Conservation (phyloP, 495 filamentous ascomycete species). For the Glutinoglossum americanum region DNA sequence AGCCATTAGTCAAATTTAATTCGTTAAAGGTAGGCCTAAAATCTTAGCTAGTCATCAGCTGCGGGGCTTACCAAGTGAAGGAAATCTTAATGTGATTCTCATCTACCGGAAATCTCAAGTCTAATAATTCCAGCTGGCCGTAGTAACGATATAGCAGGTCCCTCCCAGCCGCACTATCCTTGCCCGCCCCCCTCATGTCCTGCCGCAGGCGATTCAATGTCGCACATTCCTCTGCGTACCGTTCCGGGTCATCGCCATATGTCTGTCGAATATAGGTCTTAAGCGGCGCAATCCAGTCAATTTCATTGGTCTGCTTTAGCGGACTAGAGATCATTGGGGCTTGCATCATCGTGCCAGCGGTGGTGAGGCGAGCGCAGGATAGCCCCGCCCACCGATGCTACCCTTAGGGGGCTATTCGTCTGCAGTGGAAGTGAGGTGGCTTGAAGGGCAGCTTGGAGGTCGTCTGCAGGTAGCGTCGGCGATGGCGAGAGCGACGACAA, state of each 20-base stretch:
- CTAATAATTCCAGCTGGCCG: slow-evolving; percentile 83
- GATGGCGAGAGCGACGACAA: not conserved
- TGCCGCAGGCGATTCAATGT: slow-evolving; percentile 93
- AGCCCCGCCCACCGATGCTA: not conserved
- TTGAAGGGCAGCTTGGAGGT: not conserved
- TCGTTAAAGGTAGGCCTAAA: not conserved
- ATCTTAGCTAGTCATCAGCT: not conserved
- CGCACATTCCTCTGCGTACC: slow-evolving; percentile 82
- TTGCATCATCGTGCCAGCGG: slow-evolving; percentile 33
- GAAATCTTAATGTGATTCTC: slow-evolving; percentile 98
- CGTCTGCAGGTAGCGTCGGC: not conserved
- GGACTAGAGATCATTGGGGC: slow-evolving; percentile 84
- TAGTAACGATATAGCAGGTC: slow-evolving; percentile 95
- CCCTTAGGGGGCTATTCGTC: not conserved
- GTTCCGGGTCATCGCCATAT: slow-evolving; percentile 90
- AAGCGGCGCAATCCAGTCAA: slow-evolving; percentile 88
- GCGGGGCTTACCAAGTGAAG: slow-evolving; percentile 67
- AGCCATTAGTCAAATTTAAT: slow-evolving; percentile 3
- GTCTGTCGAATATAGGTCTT: slow-evolving; percentile 84
- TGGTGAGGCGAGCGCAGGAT: slow-evolving; percentile 2
- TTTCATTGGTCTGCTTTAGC: slow-evolving; percentile 96
- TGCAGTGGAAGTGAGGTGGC: not conserved
- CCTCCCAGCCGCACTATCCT: slow-evolving; percentile 83
- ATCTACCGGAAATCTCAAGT: slow-evolving; percentile 89
- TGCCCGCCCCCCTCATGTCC: slow-evolving; percentile 95